These are phyloP conservation scores for Rhododendron molle DNA, from an alignment of 148 eudicot genomes.

Conservation along the genomic window DNA sequence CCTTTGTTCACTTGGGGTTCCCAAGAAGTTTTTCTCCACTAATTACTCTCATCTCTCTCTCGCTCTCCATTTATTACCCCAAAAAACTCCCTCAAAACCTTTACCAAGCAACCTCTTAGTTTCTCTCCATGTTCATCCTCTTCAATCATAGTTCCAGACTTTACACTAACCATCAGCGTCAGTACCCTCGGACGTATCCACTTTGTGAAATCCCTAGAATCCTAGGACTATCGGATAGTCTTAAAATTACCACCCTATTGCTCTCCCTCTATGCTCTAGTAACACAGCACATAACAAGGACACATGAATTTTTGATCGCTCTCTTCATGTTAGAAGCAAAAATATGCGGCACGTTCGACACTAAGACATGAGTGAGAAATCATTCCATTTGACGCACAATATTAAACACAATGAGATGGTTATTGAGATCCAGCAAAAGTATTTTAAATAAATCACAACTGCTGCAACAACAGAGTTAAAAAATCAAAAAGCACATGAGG, in stretches of 20 bases:
- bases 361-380: neutral
- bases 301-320: neutral
- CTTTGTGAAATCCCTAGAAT: neutral
- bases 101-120: neutral
- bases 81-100: neutral
- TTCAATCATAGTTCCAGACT: neutral
- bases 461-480: neutral
- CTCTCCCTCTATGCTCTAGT: neutral
- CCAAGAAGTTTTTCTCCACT: neutral
- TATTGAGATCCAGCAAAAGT: neutral
- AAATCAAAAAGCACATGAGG: neutral
- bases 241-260: neutral
- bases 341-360: neutral
- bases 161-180: neutral
- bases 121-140: neutral
- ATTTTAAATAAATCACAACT: neutral
- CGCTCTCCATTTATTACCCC: neutral
- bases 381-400: neutral
- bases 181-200: neutral
- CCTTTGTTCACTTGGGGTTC: neutral
- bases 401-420: neutral
- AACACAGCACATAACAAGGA: neutral
- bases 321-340: neutral
- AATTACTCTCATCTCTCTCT: neutral
- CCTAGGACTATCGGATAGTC: neutral